Conservation (phyloP, 208 protist genomes). For the Jaenimonas drosophilae region DNA sequence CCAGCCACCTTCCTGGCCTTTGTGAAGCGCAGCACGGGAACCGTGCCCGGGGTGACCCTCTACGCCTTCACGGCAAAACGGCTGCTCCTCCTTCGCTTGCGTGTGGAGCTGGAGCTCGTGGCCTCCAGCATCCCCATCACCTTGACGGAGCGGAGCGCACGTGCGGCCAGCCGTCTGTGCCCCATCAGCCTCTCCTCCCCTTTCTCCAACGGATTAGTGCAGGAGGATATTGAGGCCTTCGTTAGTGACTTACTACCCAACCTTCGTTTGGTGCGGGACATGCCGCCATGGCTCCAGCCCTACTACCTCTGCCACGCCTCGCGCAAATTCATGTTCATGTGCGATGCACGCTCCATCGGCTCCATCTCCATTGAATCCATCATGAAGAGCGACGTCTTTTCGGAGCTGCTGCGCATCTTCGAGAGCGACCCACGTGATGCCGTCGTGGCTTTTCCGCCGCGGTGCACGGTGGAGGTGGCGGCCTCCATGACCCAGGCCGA, state of each 20-base stretch:
- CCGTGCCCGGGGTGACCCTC: constrained; percentile 61
- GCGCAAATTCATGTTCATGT: constrained; percentile 92
- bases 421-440: constrained; percentile 76
- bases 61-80: constrained; percentile 83
- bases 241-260: constrained; percentile 60
- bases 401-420: constrained; percentile 85
- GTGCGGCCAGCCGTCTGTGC: constrained; percentile 18
- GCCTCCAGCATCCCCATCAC: constrained; percentile 33
- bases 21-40: constrained; percentile 26
- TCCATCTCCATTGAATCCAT: constrained; percentile 69
- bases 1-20: constrained; percentile 79
- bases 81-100: constrained; percentile 67
- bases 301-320: constrained; percentile 88
- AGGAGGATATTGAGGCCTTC: constrained; percentile 79
- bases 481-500: constrained; percentile 17
- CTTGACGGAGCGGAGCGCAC: constrained; percentile 8
- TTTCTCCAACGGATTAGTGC: constrained; percentile 68
- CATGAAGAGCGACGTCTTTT: constrained; percentile 84
- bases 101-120: constrained; percentile 65
- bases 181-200: constrained; percentile 61
- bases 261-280: constrained; percentile 69
- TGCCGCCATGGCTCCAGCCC: constrained; percentile 78
- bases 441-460: constrained; percentile 45
- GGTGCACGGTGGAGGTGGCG: constrained; percentile 65
- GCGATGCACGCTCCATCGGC: constrained; percentile 64